These are phyloP conservation scores for Monosporascus sp. DNA, from an alignment of 2,329 filamentous ascomycete species.

Conservation along the genomic window DNA sequence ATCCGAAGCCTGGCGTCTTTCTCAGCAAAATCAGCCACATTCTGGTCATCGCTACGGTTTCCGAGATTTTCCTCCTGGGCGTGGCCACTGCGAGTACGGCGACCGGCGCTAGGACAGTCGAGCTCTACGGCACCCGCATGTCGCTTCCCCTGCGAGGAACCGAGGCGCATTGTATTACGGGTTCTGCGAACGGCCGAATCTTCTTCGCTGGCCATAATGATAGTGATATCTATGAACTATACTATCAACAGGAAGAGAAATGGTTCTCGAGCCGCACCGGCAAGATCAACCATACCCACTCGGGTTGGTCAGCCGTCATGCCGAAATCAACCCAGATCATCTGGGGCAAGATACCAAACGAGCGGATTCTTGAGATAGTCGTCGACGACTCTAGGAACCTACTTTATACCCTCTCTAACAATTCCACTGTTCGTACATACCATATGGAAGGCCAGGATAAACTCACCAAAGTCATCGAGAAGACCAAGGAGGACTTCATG, in stretches of 20 bases:
- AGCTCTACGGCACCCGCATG: conserved; percentile 87
- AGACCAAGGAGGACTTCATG: conserved; percentile 56
- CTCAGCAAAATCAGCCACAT: conserved; percentile 80
- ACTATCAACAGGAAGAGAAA: conserved; percentile 93
- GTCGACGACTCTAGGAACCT: conserved; percentile 85
- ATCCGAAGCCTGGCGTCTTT: conserved; percentile 83
- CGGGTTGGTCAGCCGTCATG: conserved; percentile 63
- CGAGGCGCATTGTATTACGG: conserved; percentile 72
- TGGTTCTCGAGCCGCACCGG: conserved; percentile 90
- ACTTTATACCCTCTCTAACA: conserved; percentile 84
- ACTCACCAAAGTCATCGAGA: conserved; percentile 61
- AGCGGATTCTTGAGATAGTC: conserved; percentile 72
- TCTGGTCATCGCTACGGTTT: conserved; percentile 80
- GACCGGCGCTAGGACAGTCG: conserved; percentile 66
- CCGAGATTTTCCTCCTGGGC: conserved; percentile 83
- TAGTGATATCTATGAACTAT: conserved; percentile 88
- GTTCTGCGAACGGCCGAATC: conserved; percentile 80
- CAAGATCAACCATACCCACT: conserved; percentile 82
- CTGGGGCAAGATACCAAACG: conserved; percentile 48
- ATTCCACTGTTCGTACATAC: conserved; percentile 86
- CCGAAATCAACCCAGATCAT: conserved; percentile 46
- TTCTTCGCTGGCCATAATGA: conserved; percentile 82
- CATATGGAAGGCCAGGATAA: conserved; percentile 67
- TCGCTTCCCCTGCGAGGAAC: conserved; percentile 69
- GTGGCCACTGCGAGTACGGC: conserved; percentile 64